These are phyloP conservation scores for Hypholoma fasciculare DNA, from an alignment of 768 basidiomycete genomes.

Conservation along the genomic window DNA sequence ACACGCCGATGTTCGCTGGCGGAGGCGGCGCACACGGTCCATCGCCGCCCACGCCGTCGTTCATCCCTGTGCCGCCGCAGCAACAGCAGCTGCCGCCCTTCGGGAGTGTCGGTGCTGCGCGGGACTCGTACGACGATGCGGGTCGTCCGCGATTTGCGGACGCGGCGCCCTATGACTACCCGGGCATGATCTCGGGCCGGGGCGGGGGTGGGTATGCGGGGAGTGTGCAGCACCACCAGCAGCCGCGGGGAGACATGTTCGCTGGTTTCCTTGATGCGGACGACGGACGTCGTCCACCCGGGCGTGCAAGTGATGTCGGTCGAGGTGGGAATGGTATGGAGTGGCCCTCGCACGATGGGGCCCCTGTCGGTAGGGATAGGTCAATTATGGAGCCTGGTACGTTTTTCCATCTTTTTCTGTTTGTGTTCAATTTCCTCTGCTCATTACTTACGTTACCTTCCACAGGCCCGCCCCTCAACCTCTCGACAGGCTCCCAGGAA, in stretches of 20 bases:
- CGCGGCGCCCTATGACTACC: background rate
- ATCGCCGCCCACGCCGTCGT: constrained; percentile 12
- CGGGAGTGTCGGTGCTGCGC: background rate
- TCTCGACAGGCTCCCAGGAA: background rate
- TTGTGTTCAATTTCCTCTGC: background rate
- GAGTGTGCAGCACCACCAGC: background rate
- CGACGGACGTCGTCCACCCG: constrained; percentile 14
- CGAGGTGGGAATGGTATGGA: constrained; percentile 9
- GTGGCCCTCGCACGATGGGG: constrained; percentile 18
- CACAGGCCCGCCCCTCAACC: background rate
- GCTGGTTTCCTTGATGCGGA: constrained; percentile 31
- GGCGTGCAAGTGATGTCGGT: background rate
- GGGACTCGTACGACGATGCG: background rate
- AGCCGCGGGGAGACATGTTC: constrained; percentile 20
- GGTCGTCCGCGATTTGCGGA: background rate
- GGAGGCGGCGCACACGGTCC: background rate
- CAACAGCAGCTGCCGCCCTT: background rate
- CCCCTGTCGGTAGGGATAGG: background rate
- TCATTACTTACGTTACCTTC: background rate
- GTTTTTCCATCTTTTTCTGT: background rate
- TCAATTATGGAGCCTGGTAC: background rate
- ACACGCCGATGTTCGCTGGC: constrained; percentile 17
- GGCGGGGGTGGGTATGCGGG: background rate
- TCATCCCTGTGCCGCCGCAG: constrained; percentile 10
- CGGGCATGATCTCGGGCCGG: background rate